Evolutionary conservation across 108 stramenopile genomes (phyloP), one percentile per base, ranked within the genome.

Genomic region (Nitzschia sp.): DNA sequence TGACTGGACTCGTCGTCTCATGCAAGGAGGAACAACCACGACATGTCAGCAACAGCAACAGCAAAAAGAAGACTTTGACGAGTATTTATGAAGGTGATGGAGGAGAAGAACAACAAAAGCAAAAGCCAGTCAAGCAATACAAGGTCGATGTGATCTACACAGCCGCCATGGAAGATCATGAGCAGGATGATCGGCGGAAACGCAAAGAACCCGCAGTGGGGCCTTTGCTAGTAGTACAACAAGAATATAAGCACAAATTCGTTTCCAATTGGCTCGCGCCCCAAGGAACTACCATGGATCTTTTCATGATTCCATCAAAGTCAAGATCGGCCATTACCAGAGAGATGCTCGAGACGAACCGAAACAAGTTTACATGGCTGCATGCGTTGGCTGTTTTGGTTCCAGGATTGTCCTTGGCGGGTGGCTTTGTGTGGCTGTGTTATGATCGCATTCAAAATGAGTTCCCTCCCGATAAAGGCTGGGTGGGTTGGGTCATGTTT

Each of bases 181-280:
- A 8, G 4, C 48, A 11, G 8, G 16, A 50, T 5, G 21, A n/a
- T 21, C 48, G 21, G 9, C 48, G 5, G 16, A 16, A 50, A 50
- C 16, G 50, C 50, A 25, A 56, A 30, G 55, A 56, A 32, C 26
- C 8, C 15, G 19, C 13, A 11, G 4, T 5, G 5, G 19, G 19
- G 4, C 48, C 48, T 5, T n/a, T 22, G 21, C 48, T 22, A 50
- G 11, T 11, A 41, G 11, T 17, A 52, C 55, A 56, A 56, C 55
- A 56, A 56, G 55, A 56, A 56, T 56, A 56, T 17, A 56, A 28
- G 28, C 55, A 16, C 28, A 56, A n/a, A 9, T 56, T 29, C 30
- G 8, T 28, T 6, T 31, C 55, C 4, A 25, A 29, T 56, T 56
- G 28, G 28, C 13, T 56, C 13, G 21, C 29, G 17, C 55, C 28